Base-by-base conservation (phyloP, 768 basidiomycete species). In the Jaapia argillacea region DNA sequence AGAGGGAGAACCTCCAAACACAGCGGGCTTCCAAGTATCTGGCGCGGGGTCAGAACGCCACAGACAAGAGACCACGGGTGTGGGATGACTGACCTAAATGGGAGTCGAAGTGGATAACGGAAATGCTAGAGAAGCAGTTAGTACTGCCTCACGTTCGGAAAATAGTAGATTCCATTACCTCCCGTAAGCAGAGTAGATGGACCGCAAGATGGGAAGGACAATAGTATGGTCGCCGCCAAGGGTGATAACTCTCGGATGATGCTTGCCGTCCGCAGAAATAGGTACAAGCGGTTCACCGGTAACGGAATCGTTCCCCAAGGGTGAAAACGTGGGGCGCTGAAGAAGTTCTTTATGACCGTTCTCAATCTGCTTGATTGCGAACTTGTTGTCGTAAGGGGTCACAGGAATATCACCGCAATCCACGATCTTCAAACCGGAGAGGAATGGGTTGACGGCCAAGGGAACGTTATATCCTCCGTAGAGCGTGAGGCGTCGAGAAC, bases 171-270 rank as follows among this genome's bases (percentile, higher is more conserved):
- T n/a, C n/a, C n/a, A n/a, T n/a, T n/a, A n/a, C 5, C 81, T 72
- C 2, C 88, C 86, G 53, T 91, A 90, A 10, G 78, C 78, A 35
- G 77, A 75, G 58, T 85, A 58, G 38, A 91, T 74, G 13, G 88
- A 85, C 31, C 85, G 77, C 43, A 71, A 56, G 37, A 80, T 63
- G 13, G 79, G 78, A 5, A 81, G 59, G 27, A 79, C 86, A 48
- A 91, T 86, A 6, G 87, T 88, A 56, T 91, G 89, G 55, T 92
- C 89, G 3, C 90, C 89, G 18, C 90, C 90, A 25, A 91, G 75
- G 18, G 87, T 85, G 47, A 92, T 72, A 43, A 92, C 65, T 28
- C 85, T 70, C 0, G 89, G 88, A 54, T 91, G 88, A 43, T 75
- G 67, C 55, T 75, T 77, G 10, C 84, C 85, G 47, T 91, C 85